Percentiles rank a stretch among this genome's conserved stretches.
Conservation (phyloP, 495 filamentous ascomycete species). For the Parmelia sp. region DNA sequence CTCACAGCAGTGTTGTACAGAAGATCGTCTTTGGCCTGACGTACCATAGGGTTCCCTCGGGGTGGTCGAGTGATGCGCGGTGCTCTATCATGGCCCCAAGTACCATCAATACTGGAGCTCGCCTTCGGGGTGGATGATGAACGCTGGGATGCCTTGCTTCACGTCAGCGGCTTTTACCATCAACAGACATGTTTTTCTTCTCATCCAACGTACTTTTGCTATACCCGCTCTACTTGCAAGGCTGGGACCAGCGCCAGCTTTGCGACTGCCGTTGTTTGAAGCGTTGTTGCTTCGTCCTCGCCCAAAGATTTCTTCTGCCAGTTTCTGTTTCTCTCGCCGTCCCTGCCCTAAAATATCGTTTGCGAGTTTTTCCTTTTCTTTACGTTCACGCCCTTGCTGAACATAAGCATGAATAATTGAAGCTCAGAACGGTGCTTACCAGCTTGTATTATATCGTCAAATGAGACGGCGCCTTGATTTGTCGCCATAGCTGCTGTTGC, state of each 20-base stretch:
- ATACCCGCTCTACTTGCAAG: conserved; percentile 73
- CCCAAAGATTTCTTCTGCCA: conserved; percentile 66
- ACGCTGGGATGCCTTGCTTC: conserved; percentile 34
- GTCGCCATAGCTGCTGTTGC: conserved; percentile 39
- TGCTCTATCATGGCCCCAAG: conserved; percentile 20
- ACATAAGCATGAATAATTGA: conserved; percentile 11
- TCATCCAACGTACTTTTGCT: conserved; percentile 49
- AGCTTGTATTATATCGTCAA: conserved; percentile 60
- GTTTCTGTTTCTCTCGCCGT: conserved; percentile 60
- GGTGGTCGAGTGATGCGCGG: conserved; percentile 28
- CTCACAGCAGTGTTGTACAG: conserved; percentile 34
- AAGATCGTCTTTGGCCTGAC: conserved; percentile 38
- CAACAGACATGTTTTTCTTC: background rate
- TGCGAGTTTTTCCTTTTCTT: conserved; percentile 12
- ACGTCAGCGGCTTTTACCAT: conserved; percentile 14
- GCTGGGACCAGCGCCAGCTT: conserved; percentile 44
- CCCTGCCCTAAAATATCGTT: conserved; percentile 6
- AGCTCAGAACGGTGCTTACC: conserved; percentile 37
- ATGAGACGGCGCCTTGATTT: conserved; percentile 46
- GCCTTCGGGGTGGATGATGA: conserved; percentile 39
- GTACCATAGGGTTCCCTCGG: conserved; percentile 31
- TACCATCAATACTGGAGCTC: conserved; percentile 28
- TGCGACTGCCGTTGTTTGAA: conserved; percentile 43
- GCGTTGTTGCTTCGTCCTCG: conserved; percentile 57
- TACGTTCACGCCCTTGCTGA: conserved; percentile 22